Evolutionary conservation across 176 grass and related monocot genomes (phyloP), one percentile per base, ranked within the genome.

Genomic region (Paspalum notatum): DNA sequence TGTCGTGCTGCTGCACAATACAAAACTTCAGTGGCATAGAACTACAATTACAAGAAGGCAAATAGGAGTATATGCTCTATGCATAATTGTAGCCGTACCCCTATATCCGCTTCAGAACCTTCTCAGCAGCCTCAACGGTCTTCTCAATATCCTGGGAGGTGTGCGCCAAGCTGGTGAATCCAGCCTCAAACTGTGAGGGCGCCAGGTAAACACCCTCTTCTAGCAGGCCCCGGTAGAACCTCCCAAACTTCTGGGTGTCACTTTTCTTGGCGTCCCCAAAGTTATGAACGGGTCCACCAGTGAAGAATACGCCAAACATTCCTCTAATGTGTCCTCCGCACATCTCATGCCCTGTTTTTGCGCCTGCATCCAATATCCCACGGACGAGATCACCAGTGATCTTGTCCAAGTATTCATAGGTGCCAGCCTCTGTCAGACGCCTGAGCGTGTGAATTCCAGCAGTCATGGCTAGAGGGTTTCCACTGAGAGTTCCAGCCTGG

Each of bases 391-490:
- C 86, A 70, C 90, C 87, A 0, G 96, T 95, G 73, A 99, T 87
- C 70, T 99, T 99, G 68, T 95, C 90, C 62, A 99, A 91, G 76
- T 93, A 91, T 2, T 95, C 88, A 6, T 99, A 99, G 72, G 82
- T 86, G 59, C 90, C 90, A 3, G 90, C 90, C 68, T 95, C 92
- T 20, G 51, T 86, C 50, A 99, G 75, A 74, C 90, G 87, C 81
- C 84, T 88, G n/a, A 99, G 88, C 0, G 96, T 95, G 88, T 99
- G 88, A 9, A 99, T 99, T 77, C 92, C 96, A 62, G 96, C 96
- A 37, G 96, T 99, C 96, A 99, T 99, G 16, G 96, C 96, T 79
- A 99, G 88, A 49, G 96, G 96, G 27, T 99, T 99, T 79, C 96
- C 96, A 52, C 96, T 99, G 20, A 99, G 93, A 57, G 96, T 99